A percentile compares a stretch with the other conserved stretches of the same genome.
phyloP scores from a whole-genome alignment of 805 yeast species.

The Saccharomycopsis synnaedendra region DNA sequence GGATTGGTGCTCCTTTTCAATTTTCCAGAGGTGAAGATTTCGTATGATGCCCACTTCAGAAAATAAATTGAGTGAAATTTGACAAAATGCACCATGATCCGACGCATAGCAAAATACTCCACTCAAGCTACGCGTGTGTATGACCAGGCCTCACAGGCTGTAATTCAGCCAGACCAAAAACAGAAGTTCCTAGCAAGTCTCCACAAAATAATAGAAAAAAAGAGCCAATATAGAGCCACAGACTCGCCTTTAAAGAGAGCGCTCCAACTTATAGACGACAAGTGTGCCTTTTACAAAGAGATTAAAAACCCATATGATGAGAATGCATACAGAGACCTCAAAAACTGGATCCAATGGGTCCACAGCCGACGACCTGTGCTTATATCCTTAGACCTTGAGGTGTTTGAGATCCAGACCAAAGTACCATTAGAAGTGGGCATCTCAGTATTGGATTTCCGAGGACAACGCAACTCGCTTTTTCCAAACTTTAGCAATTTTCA shows the following conservation, averaged over 20 bases:
- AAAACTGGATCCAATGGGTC: constrained; percentile 20
- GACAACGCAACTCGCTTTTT: constrained; percentile 24
- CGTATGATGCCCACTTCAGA: no score
- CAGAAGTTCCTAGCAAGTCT: not conserved
- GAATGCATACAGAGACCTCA: constrained; percentile 10
- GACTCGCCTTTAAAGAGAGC: constrained; percentile 2
- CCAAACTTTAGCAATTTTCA: constrained; percentile 30
- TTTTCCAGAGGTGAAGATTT: no score
- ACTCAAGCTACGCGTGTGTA: no score
- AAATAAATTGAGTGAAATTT: no score
- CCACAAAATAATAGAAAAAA: not conserved
- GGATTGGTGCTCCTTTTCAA: no score
- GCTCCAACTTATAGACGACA: constrained; percentile 3
- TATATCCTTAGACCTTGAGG: constrained; percentile 45
- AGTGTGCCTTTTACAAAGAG: not conserved
- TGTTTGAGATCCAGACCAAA: constrained; percentile 34
- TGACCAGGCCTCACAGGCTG: no score
- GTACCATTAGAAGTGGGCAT: constrained; percentile 47
- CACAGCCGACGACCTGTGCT: constrained; percentile 23
- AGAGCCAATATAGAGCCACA: not conserved
- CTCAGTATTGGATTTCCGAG: constrained; percentile 44
- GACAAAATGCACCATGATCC: no score
- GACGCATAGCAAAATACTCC: no score
- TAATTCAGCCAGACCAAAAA: no score
- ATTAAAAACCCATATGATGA: constrained; percentile 10